Conservation (phyloP, 2,329 filamentous ascomycete species). For the Camptophora hylomeconis region DNA sequence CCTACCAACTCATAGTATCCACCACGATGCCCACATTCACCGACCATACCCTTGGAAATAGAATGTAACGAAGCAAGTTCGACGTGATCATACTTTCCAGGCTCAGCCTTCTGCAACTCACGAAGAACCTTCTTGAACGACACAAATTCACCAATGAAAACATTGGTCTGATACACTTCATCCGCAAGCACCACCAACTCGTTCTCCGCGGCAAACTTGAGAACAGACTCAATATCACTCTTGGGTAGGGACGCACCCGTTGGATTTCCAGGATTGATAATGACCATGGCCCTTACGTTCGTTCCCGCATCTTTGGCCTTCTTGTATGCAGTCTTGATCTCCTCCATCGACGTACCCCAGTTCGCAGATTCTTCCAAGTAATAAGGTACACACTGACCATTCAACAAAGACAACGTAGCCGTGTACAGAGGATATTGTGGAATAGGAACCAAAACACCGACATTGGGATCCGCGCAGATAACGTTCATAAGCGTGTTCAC, state of each 20-base stretch:
- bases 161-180: constrained; percentile 98
- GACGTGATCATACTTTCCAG: constrained; percentile 67
- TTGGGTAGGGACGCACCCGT: constrained; percentile 76
- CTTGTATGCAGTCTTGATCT: constrained; percentile 59
- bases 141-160: constrained; percentile 83
- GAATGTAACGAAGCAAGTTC: constrained; percentile 89
- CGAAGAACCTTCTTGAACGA: constrained; percentile 88
- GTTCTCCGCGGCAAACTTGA: constrained; percentile 75
- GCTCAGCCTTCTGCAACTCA: constrained; percentile 58
- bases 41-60: constrained; percentile 95
- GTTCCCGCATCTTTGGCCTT: constrained; percentile 64
- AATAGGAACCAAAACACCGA: constrained; percentile 84
- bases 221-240: constrained; percentile 68
- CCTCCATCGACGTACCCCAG: constrained; percentile 79
- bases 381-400: constrained; percentile 84
- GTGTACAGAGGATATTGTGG: constrained; percentile 98
- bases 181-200: constrained; percentile 84
- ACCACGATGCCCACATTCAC: constrained; percentile 93
- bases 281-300: constrained; percentile 82
- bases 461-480: constrained; percentile 64
- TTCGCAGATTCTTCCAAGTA: constrained; percentile 73
- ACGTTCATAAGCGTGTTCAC: constrained; percentile 88
- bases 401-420: constrained; percentile 71
- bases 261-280: constrained; percentile 98
- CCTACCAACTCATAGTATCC: constrained; percentile 95